Base-by-base conservation (phyloP, 768 basidiomycete species). In the Lactarius quietus region DNA sequence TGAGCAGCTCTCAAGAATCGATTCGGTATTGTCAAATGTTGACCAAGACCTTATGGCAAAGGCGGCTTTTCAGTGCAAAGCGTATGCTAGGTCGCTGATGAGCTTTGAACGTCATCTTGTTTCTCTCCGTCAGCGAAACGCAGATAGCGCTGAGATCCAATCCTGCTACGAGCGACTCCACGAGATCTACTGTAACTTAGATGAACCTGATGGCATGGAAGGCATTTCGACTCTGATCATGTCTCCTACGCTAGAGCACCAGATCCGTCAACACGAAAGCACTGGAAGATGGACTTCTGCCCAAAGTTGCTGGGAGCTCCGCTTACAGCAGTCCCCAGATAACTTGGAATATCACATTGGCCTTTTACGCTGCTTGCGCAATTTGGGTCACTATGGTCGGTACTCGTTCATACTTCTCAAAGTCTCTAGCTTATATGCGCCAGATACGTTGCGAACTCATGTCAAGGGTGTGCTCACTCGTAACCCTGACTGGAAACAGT, bases 201-300 rank as follows among this genome's bases (percentile, higher is more conserved):
- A 99, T 74, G 95, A 99, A 75, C 97, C 97, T 0, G 97, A 99
- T 76, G 97, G 97, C 18, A 99, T 99, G 97, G 95, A 98, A 77
- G 97, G 97, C 0, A 83, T 98, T 36, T 97, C 97, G 0, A 86
- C 90, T 7, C 78, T 90, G 70, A 90, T 98, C 62, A 77, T 98
- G 15, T 86, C 90, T 0, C 97, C 97, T 0, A 92, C 92, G 3
- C 75, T 98, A 55, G 93, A 98, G 69, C 93, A 97, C 75, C 94
- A 97, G 75, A 98, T 99, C 66, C 88, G 97, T 51, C 92, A 98
- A 72, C 97, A 99, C 71, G 97, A 99, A 75, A 95, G 90, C 69
- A 96, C 92, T 3, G 97, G 97, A 0, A 83, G 88, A 51, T 99
- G 97, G 97, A 98, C 97, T 2, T 90, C 95, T 10, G 96, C 97